These are phyloP conservation scores for Ochromonas danica DNA, from an alignment of 108 stramenopile species.

Conservation along the genomic window DNA sequence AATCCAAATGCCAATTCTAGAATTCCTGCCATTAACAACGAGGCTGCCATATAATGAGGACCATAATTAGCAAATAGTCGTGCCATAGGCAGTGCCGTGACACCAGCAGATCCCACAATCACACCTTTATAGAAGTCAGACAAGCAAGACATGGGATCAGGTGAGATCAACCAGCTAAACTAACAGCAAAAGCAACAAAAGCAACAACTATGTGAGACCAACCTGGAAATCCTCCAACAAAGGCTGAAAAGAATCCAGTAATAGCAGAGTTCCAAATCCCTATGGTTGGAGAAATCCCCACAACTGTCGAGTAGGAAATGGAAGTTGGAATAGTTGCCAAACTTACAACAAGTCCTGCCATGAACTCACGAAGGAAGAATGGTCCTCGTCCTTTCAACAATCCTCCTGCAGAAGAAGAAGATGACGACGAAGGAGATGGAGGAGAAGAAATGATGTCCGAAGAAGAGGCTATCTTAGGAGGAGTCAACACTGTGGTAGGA, in stretches of 20 bases:
- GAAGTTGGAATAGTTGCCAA: not conserved
- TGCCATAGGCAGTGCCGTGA: slow-evolving; percentile 47
- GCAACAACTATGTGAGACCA: no score
- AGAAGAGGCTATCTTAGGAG: no score
- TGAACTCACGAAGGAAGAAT: no score
- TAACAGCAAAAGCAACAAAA: no score
- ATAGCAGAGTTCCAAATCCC: not conserved
- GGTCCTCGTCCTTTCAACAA: no score
- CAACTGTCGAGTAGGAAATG: not conserved
- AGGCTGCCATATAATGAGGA: slow-evolving; percentile 43
- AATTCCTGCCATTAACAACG: slow-evolving; percentile 26
- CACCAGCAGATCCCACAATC: slow-evolving; percentile 51
- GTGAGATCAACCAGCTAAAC: no score
- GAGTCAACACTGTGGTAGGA: no score
- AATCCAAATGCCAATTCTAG: slow-evolving; percentile 44
- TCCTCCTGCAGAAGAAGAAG: no score
- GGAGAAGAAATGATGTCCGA: no score
- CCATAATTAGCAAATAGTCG: slow-evolving; percentile 42
- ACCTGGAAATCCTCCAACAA: not conserved
- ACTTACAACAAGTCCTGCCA: not conserved
- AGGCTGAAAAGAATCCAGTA: not conserved
- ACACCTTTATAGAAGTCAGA: no score
- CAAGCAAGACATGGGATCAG: no score
- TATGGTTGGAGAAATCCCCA: not conserved
- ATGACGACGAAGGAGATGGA: no score